phyloP scores from a whole-genome alignment of 2,329 filamentous ascomycete genomes.

The Fusarium sp. region DNA sequence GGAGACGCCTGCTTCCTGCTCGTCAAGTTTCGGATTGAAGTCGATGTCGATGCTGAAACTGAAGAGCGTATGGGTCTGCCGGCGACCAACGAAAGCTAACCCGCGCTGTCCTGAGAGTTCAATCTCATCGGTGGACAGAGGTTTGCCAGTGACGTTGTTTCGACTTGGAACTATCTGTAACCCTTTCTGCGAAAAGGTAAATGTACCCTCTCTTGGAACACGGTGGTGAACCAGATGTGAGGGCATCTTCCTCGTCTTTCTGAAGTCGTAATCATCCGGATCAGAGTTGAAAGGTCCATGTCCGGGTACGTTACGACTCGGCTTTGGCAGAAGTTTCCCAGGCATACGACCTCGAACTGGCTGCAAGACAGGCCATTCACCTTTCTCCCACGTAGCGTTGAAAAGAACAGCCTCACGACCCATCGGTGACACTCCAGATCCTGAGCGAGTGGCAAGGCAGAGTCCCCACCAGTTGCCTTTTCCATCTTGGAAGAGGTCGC shows the following conservation, averaged over 20 bases:
- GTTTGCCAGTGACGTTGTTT: slow-evolving; percentile 19
- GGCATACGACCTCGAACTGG: slow-evolving; percentile 51
- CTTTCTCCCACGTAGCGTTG: slow-evolving; percentile 64
- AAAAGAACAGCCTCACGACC: slow-evolving; percentile 63
- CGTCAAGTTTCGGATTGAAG: slow-evolving; percentile 2
- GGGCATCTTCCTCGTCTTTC: slow-evolving; percentile 2
- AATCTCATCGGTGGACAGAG: slow-evolving; percentile 7
- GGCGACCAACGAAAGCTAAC: slow-evolving; percentile 30
- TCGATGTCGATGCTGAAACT: slow-evolving; percentile 26
- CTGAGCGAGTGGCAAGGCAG: slow-evolving; percentile 53
- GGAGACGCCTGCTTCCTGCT: slow-evolving; percentile 27
- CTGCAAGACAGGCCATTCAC: slow-evolving; percentile 64
- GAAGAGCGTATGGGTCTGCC: slow-evolving; percentile 32
- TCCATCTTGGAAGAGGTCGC: slow-evolving; percentile 53
- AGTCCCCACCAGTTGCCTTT: slow-evolving; percentile 64
- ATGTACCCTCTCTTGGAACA: slow-evolving; percentile 8
- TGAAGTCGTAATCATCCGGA: slow-evolving; percentile 18
- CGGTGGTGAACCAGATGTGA: slow-evolving; percentile 27
- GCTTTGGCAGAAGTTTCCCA: slow-evolving; percentile 40
- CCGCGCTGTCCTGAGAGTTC: slow-evolving; percentile 25
- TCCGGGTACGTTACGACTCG: slow-evolving; percentile 11
- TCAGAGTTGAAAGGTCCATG: slow-evolving; percentile 25
- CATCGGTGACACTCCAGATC: slow-evolving; percentile 57
- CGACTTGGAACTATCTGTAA: slow-evolving; percentile 21
- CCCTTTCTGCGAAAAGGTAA: slow-evolving; percentile 12